Evolutionary conservation across 371 early-diverging fungal genomes (phyloP), one percentile per base, ranked within the genome.

Genomic region (Fennellomyces sp.): DNA sequence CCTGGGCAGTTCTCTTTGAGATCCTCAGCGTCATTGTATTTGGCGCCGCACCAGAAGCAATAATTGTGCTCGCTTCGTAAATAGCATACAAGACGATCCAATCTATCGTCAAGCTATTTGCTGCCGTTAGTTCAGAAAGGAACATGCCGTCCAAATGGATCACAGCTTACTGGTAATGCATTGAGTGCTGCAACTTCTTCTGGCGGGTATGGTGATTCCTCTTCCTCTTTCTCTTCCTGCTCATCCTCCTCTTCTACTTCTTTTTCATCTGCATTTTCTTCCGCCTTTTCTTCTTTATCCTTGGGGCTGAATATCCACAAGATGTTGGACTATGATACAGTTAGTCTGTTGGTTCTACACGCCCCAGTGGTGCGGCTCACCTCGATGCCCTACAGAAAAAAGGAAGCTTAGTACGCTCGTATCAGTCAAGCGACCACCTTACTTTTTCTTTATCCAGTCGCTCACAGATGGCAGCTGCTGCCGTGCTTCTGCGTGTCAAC

Each of bases 41-140:
- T 73, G 1, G 72, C 78, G 29, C 82, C 75, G 63, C 90, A 90
- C 87, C 88, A 90, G 39, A 88, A 78, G 57, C 90, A 90, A 55
- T 90, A 90, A 19, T 21, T 31, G 63, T 88, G 72, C 12, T 76
- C 60, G 5, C 45, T 50, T 8, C 89, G 77, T 38, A 90, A 65
- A 63, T 88, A 86, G 0, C 49, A 21, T 2, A 72, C 77, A 0
- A 88, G 65, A 13, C 57, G 45, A 8, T 63, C 64, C 5, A 88
- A 62, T 50, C 85, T 76, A 35, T 74, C 70, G 1, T 65, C 61
- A 19, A 62, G 23, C 73, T 76, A 12, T 5, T 5, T 17, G 0
- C 11, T 17, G 0, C 11, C 29, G 3, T 10, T n/a, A 1, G 2
- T 31, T 56, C 8, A 50, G 15, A 50, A 15, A 31, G 41, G 15